phyloP scores from a whole-genome alignment of 2,329 filamentous ascomycete genomes.

The Hypoxylon sp. region DNA sequence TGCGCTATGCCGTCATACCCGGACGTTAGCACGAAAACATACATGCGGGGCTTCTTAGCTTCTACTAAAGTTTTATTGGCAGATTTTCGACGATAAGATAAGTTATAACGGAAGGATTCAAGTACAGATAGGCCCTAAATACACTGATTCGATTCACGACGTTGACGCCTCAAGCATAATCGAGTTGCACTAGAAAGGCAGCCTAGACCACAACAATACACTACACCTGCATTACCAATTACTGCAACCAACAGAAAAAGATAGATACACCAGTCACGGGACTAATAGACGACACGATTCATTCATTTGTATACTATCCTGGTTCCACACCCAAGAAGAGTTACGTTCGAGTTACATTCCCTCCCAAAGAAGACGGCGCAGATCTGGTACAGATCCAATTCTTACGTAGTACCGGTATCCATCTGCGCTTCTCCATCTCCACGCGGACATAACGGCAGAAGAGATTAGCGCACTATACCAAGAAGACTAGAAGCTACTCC shows the following conservation, averaged over 20 bases:
- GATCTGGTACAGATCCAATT: constrained; percentile 32
- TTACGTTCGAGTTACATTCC: constrained; percentile 16
- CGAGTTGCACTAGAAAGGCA: no score
- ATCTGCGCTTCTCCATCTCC: constrained; percentile 14
- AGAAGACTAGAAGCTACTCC: constrained; percentile 4
- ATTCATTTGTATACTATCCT: constrained; percentile 5
- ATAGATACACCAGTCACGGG: not conserved
- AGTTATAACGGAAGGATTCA: not conserved
- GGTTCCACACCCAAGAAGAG: constrained; percentile 5
- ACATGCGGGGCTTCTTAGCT: constrained; percentile 14
- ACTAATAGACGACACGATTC: constrained; percentile 1
- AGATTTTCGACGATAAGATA: constrained; percentile 8
- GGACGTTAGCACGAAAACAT: constrained; percentile 12
- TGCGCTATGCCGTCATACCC: constrained; percentile 39
- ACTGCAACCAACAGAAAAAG: not conserved
- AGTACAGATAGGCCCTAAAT: not conserved
- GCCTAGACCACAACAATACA: not conserved
- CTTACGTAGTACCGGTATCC: constrained; percentile 30
- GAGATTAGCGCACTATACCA: constrained; percentile 17
- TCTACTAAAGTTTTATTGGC: constrained; percentile 2
- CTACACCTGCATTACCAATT: constrained; percentile 7
- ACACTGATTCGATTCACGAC: not conserved
- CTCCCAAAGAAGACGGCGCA: constrained; percentile 5
- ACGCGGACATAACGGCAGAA: constrained; percentile 23
- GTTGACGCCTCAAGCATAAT: no score